Conservation (phyloP, 352 stramenopile genomes). For the Phytophthora podocarpi region DNA sequence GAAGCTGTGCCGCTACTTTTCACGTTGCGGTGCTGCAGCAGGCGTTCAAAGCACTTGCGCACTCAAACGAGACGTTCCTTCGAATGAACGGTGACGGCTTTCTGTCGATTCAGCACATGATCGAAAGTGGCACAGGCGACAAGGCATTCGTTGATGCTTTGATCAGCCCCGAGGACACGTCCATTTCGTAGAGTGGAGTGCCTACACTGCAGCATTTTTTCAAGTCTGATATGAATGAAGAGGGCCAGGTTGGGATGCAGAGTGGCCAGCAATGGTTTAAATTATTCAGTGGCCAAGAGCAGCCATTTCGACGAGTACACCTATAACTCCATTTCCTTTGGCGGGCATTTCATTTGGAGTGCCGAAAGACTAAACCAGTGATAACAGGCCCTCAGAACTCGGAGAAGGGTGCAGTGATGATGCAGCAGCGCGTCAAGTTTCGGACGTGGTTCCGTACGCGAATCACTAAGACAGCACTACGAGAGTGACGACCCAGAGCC, state of each 20-base stretch:
- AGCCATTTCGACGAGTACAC: too few relatives aligned
- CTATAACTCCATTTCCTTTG: background rate
- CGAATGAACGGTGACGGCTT: slow-evolving; percentile 84
- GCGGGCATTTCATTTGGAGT: background rate
- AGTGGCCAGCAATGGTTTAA: background rate
- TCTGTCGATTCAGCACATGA: slow-evolving; percentile 85
- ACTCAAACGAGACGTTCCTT: slow-evolving; percentile 85
- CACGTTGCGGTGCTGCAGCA: slow-evolving; percentile 84
- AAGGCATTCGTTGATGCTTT: slow-evolving; percentile 84
- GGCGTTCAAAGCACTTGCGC: slow-evolving; percentile 73
- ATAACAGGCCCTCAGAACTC: background rate
- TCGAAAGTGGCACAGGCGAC: slow-evolving; percentile 67
- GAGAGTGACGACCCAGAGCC: too few relatives aligned
- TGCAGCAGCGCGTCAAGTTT: background rate
- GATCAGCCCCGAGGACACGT: slow-evolving; percentile 80
- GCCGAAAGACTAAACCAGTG: too few relatives aligned
- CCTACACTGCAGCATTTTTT: background rate
- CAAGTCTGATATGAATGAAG: background rate
- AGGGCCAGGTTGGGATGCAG: background rate
- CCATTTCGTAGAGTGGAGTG: slow-evolving; percentile 32
- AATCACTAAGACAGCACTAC: background rate
- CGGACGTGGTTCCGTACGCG: background rate
- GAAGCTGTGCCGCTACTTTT: slow-evolving; percentile 60
- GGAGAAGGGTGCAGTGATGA: background rate
- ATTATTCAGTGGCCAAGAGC: slow-evolving; percentile 6